These are phyloP conservation scores for Aurantiochytrium sp. DNA, from an alignment of 108 stramenopile genomes.

Conservation along the genomic window DNA sequence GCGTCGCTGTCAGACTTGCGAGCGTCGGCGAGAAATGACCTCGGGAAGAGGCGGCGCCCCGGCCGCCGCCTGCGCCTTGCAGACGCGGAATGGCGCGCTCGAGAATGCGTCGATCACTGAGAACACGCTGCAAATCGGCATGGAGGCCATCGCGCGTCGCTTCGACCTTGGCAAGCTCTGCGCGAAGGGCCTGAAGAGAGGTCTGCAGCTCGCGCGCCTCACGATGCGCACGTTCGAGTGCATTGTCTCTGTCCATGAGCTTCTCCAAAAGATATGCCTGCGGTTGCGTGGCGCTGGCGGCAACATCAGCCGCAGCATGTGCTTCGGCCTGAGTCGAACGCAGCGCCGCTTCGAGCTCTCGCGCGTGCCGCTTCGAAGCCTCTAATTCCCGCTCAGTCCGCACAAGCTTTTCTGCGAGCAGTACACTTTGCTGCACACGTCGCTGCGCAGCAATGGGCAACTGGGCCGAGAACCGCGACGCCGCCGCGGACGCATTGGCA, in stretches of 20 bases:
- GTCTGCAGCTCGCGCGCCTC: not conserved
- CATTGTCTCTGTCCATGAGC: not conserved
- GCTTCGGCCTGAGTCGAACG: not conserved
- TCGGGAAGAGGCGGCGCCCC: too few species aligned
- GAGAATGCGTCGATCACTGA: not conserved
- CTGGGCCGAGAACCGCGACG: not conserved
- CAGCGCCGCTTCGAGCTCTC: not conserved
- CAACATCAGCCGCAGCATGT: not conserved
- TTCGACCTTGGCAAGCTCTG: not conserved
- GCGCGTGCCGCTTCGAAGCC: not conserved
- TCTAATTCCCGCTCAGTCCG: not conserved
- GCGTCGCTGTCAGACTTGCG: too few species aligned
- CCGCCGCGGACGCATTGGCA: too few species aligned
- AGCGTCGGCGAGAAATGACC: too few species aligned
- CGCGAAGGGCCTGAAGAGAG: not conserved
- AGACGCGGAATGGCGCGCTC: not conserved
- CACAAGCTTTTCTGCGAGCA: not conserved
- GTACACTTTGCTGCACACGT: not conserved
- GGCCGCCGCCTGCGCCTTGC: not conserved
- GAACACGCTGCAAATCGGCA: not conserved
- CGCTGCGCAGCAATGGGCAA: conserved; percentile 4
- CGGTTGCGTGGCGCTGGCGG: not conserved
- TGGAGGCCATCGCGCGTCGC: not conserved
- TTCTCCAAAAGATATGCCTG: not conserved
- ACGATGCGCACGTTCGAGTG: not conserved